These are phyloP conservation scores for Canariomyces notabilis DNA, from an alignment of 2,329 filamentous ascomycete species.

Conservation along the genomic window DNA sequence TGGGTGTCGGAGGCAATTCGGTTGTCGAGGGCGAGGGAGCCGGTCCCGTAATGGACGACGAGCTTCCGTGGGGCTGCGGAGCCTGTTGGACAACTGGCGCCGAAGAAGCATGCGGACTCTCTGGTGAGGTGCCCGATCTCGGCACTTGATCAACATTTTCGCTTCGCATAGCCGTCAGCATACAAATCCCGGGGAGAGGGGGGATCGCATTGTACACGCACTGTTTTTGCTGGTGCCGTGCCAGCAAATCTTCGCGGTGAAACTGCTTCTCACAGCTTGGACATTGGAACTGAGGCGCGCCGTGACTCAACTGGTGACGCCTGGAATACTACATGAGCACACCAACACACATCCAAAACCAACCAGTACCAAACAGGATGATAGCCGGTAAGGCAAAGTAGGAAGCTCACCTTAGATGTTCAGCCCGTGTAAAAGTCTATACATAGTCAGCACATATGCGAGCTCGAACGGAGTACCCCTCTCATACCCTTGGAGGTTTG, in stretches of 20 bases:
- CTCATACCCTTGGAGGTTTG: slow-evolving; percentile 45
- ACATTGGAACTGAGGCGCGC: slow-evolving; percentile 49
- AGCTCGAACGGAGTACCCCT: background rate
- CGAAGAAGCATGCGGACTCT: slow-evolving; percentile 28
- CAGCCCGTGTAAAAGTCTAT: slow-evolving; percentile 58
- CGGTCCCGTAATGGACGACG: slow-evolving; percentile 5
- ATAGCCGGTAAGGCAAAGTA: background rate
- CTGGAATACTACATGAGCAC: slow-evolving; percentile 31
- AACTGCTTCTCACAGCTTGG: slow-evolving; percentile 54
- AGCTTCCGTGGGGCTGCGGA: slow-evolving; percentile 3
- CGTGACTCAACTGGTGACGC: slow-evolving; percentile 57
- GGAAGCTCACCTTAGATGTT: slow-evolving; percentile 51
- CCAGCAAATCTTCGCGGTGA: slow-evolving; percentile 53
- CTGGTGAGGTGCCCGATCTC: slow-evolving; percentile 23
- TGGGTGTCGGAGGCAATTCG: slow-evolving; percentile 12
- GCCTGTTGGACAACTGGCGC: slow-evolving; percentile 16
- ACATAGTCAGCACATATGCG: slow-evolving; percentile 20
- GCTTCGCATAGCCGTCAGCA: slow-evolving; percentile 28
- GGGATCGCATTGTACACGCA: slow-evolving; percentile 28
- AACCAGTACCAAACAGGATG: background rate
- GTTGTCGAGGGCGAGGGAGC: slow-evolving; percentile 7
- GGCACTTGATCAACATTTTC: slow-evolving; percentile 40
- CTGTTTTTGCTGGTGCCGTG: slow-evolving; percentile 52
- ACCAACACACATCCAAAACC: background rate
- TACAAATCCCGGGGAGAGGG: slow-evolving; percentile 2